phyloP scores from a whole-genome alignment of 257 asterid genomes.

The Solanum microdontum region DNA sequence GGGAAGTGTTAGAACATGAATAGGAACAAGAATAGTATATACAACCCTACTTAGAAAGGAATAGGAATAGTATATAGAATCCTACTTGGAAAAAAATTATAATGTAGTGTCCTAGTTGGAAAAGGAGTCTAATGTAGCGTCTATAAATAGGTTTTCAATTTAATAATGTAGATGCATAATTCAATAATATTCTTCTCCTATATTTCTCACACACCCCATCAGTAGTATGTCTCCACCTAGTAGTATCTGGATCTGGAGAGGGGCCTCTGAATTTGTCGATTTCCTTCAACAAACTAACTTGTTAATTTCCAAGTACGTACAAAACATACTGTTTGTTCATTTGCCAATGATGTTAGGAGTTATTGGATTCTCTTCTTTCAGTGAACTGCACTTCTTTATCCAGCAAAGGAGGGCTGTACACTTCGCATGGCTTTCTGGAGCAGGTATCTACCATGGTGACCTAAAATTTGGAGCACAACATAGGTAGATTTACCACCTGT shows the following conservation, averaged over 20 bases:
- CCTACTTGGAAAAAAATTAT: background rate
- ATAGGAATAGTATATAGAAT: background rate
- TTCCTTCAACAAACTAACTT: background rate
- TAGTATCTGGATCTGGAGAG: background rate
- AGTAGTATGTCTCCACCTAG: background rate
- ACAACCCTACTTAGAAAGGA: background rate
- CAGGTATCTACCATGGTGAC: constrained; percentile 94
- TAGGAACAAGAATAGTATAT: background rate
- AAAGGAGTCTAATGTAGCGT: background rate
- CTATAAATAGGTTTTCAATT: background rate
- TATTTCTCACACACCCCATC: background rate
- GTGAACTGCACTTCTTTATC: constrained; percentile 92
- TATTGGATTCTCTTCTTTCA: constrained; percentile 27
- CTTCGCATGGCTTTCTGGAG: constrained; percentile 99
- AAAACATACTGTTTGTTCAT: background rate
- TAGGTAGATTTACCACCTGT: constrained; percentile 36
- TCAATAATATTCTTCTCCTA: background rate
- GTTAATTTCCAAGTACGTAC: background rate
- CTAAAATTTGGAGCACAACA: constrained; percentile 82
- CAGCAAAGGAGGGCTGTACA: constrained; percentile 90
- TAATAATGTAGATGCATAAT: background rate
- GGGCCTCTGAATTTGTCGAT: background rate
- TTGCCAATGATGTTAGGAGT: background rate
- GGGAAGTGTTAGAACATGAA: background rate
- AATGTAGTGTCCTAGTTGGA: background rate